A percentile compares a stretch with the other conserved stretches of the same genome.
Conservation (phyloP, 2,329 filamentous ascomycete genomes). For the Aspergillus sp. region DNA sequence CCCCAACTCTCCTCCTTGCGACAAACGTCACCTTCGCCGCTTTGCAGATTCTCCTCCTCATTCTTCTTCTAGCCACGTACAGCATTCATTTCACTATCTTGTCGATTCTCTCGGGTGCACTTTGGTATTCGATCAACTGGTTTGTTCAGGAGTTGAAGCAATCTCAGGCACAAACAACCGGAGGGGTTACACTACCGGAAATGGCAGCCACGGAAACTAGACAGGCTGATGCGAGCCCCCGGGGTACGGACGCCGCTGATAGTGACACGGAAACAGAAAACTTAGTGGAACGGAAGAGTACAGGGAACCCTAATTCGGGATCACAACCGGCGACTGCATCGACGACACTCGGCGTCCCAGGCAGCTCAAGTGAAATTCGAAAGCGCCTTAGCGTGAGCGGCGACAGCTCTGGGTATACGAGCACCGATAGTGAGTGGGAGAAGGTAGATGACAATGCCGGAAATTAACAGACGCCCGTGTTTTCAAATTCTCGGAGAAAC, state of each 20-base stretch:
- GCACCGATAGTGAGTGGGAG: slow-evolving; percentile 97
- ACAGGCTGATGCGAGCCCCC: slow-evolving; percentile 22
- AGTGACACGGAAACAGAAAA: slow-evolving; percentile 48
- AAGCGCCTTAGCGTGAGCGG: slow-evolving; percentile 48
- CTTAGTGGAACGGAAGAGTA: slow-evolving; percentile 21
- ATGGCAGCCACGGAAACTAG: slow-evolving; percentile 27
- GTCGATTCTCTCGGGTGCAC: slow-evolving; percentile 72
- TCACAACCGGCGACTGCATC: slow-evolving; percentile 22
- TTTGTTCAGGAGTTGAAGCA: slow-evolving; percentile 70
- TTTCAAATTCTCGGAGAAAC: no score
- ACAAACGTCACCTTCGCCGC: slow-evolving; percentile 87
- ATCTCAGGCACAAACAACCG: slow-evolving; percentile 50
- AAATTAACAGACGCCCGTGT: background rate
- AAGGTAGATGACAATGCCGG: slow-evolving; percentile 64
- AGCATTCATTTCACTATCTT: slow-evolving; percentile 87
- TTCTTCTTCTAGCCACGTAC: slow-evolving; percentile 75
- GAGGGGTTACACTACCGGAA: slow-evolving; percentile 46
- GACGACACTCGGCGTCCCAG: slow-evolving; percentile 51
- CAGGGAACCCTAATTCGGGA: slow-evolving; percentile 11
- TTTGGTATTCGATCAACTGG: slow-evolving; percentile 98
- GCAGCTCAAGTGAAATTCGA: slow-evolving; percentile 38
- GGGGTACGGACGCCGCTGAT: slow-evolving; percentile 36
- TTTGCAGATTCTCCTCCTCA: slow-evolving; percentile 75
- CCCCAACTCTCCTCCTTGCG: slow-evolving; percentile 80
- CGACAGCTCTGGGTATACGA: slow-evolving; percentile 57